A percentile compares a stretch with the other conserved stretches of the same genome.
These are phyloP conservation scores for Silybum marianum DNA, from an alignment of 129 eudicot species.

Conservation along the genomic window DNA sequence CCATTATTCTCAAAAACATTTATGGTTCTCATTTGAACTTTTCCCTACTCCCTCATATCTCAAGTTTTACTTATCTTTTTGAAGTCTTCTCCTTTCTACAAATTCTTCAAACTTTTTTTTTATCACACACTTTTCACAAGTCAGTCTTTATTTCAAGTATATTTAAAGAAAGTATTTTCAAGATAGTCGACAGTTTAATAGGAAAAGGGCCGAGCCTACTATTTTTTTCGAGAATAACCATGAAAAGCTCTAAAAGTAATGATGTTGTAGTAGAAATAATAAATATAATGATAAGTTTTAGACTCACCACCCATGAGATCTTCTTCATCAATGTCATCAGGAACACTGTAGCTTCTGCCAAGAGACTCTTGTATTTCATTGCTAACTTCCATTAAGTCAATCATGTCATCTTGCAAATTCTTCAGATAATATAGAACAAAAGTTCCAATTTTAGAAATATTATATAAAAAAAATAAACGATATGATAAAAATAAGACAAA, in stretches of 20 bases:
- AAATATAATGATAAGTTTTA: background rate
- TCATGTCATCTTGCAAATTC: slow-evolving; percentile 98
- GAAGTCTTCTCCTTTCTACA: background rate
- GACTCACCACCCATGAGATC: slow-evolving; percentile 91
- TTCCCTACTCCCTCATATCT: background rate
- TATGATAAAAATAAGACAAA: background rate
- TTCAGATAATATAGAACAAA: slow-evolving; percentile 23
- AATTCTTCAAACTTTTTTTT: no score
- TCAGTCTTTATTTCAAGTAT: background rate
- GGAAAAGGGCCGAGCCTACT: background rate
- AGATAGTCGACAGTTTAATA: background rate
- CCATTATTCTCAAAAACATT: background rate
- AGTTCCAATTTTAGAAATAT: slow-evolving; percentile 4
- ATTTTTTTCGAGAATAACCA: background rate
- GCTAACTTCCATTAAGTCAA: slow-evolving; percentile 94
- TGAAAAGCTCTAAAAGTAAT: background rate
- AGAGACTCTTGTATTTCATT: slow-evolving; percentile 90
- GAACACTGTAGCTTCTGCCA: slow-evolving; percentile 82
- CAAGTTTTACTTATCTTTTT: background rate
- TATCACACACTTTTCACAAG: background rate
- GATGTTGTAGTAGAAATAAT: background rate
- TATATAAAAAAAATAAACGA: background rate
- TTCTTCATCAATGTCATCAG: slow-evolving; percentile 97
- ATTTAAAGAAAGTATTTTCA: background rate
- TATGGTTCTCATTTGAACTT: background rate